Evolutionary conservation across 1,139 yeast genomes (phyloP), one percentile per base, ranked within the genome.

Genomic region (Komagataea norvegica): DNA sequence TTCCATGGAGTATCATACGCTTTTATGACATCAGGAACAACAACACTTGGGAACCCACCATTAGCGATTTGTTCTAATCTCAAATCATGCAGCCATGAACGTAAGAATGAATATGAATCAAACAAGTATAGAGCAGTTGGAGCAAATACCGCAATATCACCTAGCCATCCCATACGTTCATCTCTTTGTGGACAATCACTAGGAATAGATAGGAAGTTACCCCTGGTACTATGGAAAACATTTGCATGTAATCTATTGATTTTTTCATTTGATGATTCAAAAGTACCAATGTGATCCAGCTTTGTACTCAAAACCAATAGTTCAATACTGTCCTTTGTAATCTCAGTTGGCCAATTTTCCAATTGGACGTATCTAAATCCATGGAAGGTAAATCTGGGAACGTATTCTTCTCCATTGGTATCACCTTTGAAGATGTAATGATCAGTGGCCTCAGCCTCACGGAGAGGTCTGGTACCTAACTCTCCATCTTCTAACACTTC

Each of bases 111-210:
- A 32, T 43, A 41, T 8, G 41, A 43, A 35, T 45, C 48, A 31
- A 45, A 45, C 37, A 45, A 10, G 29, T 39, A 43, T 11, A 43
- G 25, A 13, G 41, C 42, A 17, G 48, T 45, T 34, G 48, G 48
- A 1, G 47, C 42, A 34, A 43, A 45, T 2, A 33, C 40, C 6
- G 48, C 48, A 30, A 45, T 43, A 25, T 45, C 48, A 37, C 48
- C 48, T 6, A 41, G 27, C 48, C 48, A 45, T 4, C 48, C 48
- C 46, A 45, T 43, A 31, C 48, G 42, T 26, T 45, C 48, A 25
- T 45, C 48, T 39, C 48, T 43, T 26, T 45, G 48, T 24, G 48
- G 48, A 33, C 48, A 45, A 27, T 45, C 48, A 1, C 40, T 7
- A 9, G 48, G 48, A 17, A 45, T 41, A 5, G 44, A 38, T 4